Conservation (phyloP, 345 rosid genomes). For the Populus ilicifolia region DNA sequence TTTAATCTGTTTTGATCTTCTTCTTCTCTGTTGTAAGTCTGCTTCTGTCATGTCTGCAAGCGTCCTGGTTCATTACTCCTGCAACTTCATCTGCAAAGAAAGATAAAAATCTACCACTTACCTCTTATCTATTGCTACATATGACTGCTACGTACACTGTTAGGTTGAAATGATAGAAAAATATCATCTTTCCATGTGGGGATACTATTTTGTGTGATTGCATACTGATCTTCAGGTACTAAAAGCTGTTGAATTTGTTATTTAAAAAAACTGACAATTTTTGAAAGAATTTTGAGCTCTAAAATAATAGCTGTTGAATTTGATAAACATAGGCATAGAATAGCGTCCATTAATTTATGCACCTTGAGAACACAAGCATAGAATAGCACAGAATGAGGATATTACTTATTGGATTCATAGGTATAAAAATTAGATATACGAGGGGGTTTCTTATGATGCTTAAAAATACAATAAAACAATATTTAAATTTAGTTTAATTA, state of each 20-base stretch:
- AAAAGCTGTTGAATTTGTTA: not conserved
- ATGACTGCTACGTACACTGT: too few relatives aligned
- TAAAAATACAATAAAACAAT: not conserved
- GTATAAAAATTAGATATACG: not conserved
- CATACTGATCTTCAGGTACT: not conserved
- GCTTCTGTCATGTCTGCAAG: not conserved
- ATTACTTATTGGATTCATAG: not conserved
- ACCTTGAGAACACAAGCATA: not conserved
- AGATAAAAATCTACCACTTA: too few relatives aligned
- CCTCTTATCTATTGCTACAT: too few relatives aligned
- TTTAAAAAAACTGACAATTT: too few relatives aligned
- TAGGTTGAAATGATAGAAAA: too few relatives aligned
- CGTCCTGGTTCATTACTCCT: not conserved
- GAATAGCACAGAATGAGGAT: too few relatives aligned
- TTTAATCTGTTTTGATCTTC: too few relatives aligned
- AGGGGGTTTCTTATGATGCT: not conserved
- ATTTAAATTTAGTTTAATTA: too few relatives aligned
- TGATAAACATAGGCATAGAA: not conserved
- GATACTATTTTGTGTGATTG: not conserved
- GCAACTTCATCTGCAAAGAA: not conserved
- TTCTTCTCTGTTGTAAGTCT: too few relatives aligned
- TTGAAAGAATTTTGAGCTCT: not conserved
- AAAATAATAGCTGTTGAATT: not conserved
- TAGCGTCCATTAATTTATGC: not conserved
- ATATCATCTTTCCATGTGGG: not conserved